phyloP scores from a whole-genome alignment of 805 yeast genomes.

The Cyberlindnera suaveolens region DNA sequence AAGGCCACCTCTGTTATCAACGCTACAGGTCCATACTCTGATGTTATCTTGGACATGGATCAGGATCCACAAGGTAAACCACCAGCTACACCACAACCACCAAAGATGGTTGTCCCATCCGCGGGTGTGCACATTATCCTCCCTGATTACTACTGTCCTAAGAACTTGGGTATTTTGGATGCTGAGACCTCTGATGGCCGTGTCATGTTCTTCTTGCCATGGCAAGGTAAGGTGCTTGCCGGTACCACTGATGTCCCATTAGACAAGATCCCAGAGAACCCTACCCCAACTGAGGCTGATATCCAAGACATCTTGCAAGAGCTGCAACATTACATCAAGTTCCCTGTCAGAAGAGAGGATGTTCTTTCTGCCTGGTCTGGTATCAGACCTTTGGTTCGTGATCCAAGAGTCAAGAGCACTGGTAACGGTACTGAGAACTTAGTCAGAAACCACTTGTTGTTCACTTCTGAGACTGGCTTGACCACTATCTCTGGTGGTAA shows the following conservation, averaged over 20 bases:
- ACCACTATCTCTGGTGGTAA: conserved; percentile 94
- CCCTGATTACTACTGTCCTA: conserved; percentile 90
- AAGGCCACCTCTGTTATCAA: conserved; percentile 73
- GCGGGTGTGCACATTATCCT: conserved; percentile 90
- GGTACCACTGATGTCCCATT: conserved; percentile 95
- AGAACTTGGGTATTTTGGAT: conserved; percentile 81
- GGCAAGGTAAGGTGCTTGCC: conserved; percentile 95
- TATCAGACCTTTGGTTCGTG: conserved; percentile 88
- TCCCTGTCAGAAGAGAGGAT: conserved; percentile 85
- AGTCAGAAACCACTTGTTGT: conserved; percentile 83
- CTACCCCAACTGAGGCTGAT: conserved; percentile 83
- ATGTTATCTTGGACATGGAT: conserved; percentile 81
- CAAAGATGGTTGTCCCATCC: conserved; percentile 88
- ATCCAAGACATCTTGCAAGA: conserved; percentile 83
- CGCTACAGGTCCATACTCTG: conserved; percentile 94
- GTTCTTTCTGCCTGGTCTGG: conserved; percentile 97
- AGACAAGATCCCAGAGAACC: conserved; percentile 62
- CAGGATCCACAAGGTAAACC: conserved; percentile 60
- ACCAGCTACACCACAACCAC: conserved; percentile 42
- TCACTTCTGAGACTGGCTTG: conserved; percentile 66
- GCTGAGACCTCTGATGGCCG: conserved; percentile 93
- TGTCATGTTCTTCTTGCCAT: conserved; percentile 94
- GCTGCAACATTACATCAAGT: conserved; percentile 81
- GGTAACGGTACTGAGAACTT: conserved; percentile 69
- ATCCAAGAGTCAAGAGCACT: conserved; percentile 47